Conservation (phyloP, 805 yeast genomes). For the Starmerella sp. region DNA sequence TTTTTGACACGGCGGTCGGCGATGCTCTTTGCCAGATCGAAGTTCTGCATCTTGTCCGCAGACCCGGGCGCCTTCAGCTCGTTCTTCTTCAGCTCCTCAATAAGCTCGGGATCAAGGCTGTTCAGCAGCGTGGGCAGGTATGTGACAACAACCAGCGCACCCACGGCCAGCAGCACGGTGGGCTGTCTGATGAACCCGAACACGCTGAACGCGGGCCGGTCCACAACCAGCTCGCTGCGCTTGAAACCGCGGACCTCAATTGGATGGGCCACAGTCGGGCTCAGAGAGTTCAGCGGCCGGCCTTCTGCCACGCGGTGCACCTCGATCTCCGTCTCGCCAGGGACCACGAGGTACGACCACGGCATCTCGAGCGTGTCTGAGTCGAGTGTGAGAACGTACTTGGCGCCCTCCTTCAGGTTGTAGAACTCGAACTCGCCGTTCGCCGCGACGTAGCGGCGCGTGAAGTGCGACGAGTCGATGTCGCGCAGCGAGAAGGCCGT, state of each 20-base stretch:
- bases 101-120: conserved; percentile 29
- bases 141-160: conserved; percentile 27
- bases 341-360: conserved; percentile 13
- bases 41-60: conserved; percentile 19
- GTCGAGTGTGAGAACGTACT: conserved; percentile 17
- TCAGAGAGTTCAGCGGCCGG: conserved; percentile 24
- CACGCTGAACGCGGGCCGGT: conserved; percentile 25
- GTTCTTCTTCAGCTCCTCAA: conserved; percentile 27
- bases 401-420: conserved; percentile 3
- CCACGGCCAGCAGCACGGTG: conserved; percentile 29
- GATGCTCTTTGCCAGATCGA: conserved; percentile 27
- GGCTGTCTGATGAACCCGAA: conserved; percentile 29
- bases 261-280: conserved; percentile 28
- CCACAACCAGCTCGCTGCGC: conserved; percentile 18
- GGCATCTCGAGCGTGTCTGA: conserved; percentile 14
- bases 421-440: conserved; percentile 18
- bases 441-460: conserved; percentile 6
- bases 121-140: conserved; percentile 27
- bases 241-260: conserved; percentile 21
- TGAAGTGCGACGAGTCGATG: not conserved
- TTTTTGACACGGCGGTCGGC: conserved; percentile 21
- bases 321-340: conserved; percentile 18
- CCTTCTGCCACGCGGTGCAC: conserved; percentile 25
- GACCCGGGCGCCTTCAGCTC: conserved; percentile 9
- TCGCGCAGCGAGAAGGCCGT: conserved; percentile 13